These are phyloP conservation scores for Chlorella sp. DNA, from an alignment of 139 green algal species.

Conservation along the genomic window DNA sequence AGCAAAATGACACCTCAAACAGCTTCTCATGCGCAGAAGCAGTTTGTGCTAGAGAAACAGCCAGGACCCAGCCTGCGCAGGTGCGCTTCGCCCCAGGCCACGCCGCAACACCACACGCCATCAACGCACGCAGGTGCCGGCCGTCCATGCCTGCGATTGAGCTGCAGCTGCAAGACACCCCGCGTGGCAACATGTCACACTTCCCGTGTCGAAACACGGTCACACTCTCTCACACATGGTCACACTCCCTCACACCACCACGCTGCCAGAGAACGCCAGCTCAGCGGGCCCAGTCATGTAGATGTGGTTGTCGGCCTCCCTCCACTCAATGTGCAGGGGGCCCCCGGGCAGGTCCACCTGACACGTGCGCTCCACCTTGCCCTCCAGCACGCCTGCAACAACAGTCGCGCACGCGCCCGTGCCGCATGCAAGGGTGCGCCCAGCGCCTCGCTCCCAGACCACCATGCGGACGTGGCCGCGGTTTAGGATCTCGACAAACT, in stretches of 20 bases:
- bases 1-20: no score
- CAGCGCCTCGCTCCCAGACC: conserved; percentile 97
- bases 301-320: conserved; percentile 79
- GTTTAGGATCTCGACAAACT: conserved; percentile 81
- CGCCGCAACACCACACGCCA: no score
- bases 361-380: conserved; percentile 67
- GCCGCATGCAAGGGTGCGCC: conserved; percentile 91
- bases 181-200: no score
- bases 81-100: no score
- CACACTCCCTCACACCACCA: background rate
- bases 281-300: conserved; percentile 98
- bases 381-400: conserved; percentile 92
- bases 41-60: no score
- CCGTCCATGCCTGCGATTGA: no score
- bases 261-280: conserved; percentile 70
- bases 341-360: conserved; percentile 91
- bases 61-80: no score
- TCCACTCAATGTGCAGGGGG: conserved; percentile 94
- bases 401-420: conserved; percentile 95
- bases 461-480: conserved; percentile 79
- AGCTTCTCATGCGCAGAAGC: no score
- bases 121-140: no score
- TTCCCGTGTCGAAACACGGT: no score
- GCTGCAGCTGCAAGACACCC: no score
- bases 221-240: no score